Percentiles rank a stretch among this genome's conserved stretches.
Conservation (phyloP, 805 yeast genomes). For the Teunomyces aglyptinius region DNA sequence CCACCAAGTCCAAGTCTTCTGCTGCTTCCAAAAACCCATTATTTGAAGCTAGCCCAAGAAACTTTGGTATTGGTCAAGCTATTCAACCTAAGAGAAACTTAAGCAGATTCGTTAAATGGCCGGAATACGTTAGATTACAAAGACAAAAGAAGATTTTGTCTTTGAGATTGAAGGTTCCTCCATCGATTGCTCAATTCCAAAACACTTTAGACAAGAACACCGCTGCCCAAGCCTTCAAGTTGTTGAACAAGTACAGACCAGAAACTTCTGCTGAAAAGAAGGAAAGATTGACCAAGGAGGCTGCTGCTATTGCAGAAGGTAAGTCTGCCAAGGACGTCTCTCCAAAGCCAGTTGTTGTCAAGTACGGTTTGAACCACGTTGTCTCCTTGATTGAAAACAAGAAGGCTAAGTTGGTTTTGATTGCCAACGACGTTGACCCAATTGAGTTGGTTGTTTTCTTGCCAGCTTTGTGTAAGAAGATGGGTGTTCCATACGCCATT, state of each 20-base stretch:
- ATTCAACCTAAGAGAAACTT: conserved; percentile 95
- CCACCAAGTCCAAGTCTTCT: conserved; percentile 31
- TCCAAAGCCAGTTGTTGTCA: conserved; percentile 93
- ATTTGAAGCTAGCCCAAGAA: conserved; percentile 74
- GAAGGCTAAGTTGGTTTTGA: conserved; percentile 95
- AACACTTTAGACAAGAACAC: conserved; percentile 97
- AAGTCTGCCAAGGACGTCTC: conserved; percentile 95
- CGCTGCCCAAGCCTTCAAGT: conserved; percentile 94
- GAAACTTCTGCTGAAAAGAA: conserved; percentile 97
- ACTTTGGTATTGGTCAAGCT: conserved; percentile 95
- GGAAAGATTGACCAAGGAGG: conserved; percentile 98
- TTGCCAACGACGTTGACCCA: conserved; percentile 99
- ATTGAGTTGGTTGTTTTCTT: conserved; percentile 95
- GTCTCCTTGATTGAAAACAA: conserved; percentile 96
- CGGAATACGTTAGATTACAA: conserved; percentile 96
- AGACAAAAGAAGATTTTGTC: conserved; percentile 97
- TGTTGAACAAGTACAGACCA: conserved; percentile 98
- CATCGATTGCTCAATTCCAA: conserved; percentile 96
- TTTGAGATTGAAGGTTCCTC: conserved; percentile 98
- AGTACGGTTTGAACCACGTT: conserved; percentile 99
- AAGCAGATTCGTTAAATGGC: conserved; percentile 98
- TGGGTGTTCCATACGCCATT: conserved; percentile 84
- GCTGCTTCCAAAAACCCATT: conserved; percentile 31
- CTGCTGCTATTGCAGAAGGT: conserved; percentile 98
- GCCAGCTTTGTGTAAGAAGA: conserved; percentile 98